These are phyloP conservation scores for Solanum tacnaense DNA, from an alignment of 257 asterid genomes.

Conservation along the genomic window DNA sequence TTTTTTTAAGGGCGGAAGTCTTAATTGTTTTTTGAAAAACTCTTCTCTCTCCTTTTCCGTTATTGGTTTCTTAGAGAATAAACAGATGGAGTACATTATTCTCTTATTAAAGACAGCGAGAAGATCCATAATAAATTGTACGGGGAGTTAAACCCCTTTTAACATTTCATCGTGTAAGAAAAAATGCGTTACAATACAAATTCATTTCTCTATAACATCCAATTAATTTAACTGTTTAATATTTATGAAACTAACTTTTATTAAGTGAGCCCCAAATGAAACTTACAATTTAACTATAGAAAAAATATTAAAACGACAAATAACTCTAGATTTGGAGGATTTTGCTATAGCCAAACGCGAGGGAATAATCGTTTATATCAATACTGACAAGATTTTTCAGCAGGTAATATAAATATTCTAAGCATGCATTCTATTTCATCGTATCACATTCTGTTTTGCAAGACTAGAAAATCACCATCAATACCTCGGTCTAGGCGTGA, in stretches of 20 bases:
- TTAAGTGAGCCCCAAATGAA: no score
- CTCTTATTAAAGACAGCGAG: not conserved
- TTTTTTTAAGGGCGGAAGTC: not conserved
- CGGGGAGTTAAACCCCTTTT: not conserved
- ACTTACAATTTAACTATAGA: no score
- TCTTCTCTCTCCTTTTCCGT: not conserved
- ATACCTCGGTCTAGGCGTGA: not conserved
- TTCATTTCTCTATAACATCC: not conserved
- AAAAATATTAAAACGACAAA: no score
- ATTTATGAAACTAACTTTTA: no score
- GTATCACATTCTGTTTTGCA: not conserved
- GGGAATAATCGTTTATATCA: no score
- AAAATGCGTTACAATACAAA: not conserved
- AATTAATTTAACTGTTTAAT: no score
- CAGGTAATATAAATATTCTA: no score
- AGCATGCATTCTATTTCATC: not conserved
- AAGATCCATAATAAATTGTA: not conserved
- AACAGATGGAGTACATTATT: no score
- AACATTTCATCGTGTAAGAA: not conserved
- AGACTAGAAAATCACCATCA: not conserved
- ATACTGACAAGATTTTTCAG: no score
- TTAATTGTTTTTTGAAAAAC: not conserved
- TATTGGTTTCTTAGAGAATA: not conserved
- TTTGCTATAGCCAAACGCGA: no score
- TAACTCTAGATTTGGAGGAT: no score